These are phyloP conservation scores for Ceratobasidium sp. DNA, from an alignment of 1,284 basidiomycete genomes.

Conservation along the genomic window DNA sequence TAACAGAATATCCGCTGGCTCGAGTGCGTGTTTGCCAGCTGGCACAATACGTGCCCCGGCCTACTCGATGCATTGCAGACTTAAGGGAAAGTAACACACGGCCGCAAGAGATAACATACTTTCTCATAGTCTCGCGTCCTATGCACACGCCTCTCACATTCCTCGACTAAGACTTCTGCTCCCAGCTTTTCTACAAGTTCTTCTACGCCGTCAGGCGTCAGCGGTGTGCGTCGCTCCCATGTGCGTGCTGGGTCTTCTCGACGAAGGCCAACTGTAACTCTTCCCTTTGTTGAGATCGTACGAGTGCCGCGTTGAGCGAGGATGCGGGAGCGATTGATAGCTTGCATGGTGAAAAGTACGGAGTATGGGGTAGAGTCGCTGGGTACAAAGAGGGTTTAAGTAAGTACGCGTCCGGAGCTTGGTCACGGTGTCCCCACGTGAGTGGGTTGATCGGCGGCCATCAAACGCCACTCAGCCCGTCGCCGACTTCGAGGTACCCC, in stretches of 20 bases:
- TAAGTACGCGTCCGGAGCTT: slow-evolving; percentile 24
- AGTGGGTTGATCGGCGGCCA: slow-evolving; percentile 10
- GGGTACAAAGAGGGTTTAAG: slow-evolving; percentile 2
- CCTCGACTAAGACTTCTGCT: slow-evolving; percentile 79
- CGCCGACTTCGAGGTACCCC: background rate
- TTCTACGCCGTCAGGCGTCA: slow-evolving; percentile 80
- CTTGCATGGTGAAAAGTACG: slow-evolving; percentile 9
- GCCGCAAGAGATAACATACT: slow-evolving; percentile 61
- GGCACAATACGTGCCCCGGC: slow-evolving; percentile 78
- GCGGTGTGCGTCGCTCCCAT: slow-evolving; percentile 88
- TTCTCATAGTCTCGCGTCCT: slow-evolving; percentile 71
- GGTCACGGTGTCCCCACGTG: slow-evolving; percentile 23
- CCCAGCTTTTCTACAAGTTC: slow-evolving; percentile 69
- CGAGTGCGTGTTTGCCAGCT: slow-evolving; percentile 59
- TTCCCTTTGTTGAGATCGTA: background rate
- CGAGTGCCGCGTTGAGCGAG: slow-evolving; percentile 33
- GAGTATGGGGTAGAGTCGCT: background rate
- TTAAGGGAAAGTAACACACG: background rate
- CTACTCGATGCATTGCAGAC: slow-evolving; percentile 59
- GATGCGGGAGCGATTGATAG: slow-evolving; percentile 9
- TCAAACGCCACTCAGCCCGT: background rate
- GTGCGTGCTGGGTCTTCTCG: slow-evolving; percentile 83
- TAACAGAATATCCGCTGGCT: slow-evolving; percentile 77
- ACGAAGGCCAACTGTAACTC: slow-evolving; percentile 67
- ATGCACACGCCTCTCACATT: slow-evolving; percentile 81